Percentiles rank a stretch among this genome's conserved stretches.
Conservation (phyloP, 768 basidiomycete species). For the Floccularia luteovirens region DNA sequence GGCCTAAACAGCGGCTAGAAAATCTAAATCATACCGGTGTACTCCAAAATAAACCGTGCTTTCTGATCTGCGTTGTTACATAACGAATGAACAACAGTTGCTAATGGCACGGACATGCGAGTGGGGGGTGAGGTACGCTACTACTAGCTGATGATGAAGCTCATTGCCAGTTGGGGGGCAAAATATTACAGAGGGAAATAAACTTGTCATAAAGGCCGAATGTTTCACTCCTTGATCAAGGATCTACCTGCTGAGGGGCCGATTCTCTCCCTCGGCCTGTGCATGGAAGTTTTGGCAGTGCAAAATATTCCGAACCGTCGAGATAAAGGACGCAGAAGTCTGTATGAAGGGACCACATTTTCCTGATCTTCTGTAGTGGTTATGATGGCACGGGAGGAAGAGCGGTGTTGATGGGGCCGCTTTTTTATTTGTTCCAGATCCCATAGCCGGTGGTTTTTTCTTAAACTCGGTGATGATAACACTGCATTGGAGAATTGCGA, state of each 20-base stretch:
- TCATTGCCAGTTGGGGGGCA: too few relatives aligned
- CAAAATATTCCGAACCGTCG: conserved; percentile 32
- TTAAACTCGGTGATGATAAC: background rate
- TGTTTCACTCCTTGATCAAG: conserved; percentile 1
- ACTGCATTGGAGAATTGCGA: background rate
- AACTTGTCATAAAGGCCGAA: too few relatives aligned
- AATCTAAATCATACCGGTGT: too few relatives aligned
- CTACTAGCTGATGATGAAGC: too few relatives aligned
- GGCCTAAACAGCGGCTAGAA: too few relatives aligned
- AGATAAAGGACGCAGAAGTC: conserved; percentile 17
- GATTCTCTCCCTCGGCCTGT: conserved; percentile 7
- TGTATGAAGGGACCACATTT: conserved; percentile 14
- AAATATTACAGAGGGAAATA: too few relatives aligned
- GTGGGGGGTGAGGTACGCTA: too few relatives aligned
- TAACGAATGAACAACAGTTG: too few relatives aligned
- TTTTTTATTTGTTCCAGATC: conserved; percentile 1
- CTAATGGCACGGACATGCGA: too few relatives aligned
- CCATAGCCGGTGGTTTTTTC: conserved; percentile 5
- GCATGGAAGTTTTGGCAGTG: conserved; percentile 27
- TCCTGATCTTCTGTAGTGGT: conserved; percentile 25
- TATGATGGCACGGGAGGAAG: conserved; percentile 1
- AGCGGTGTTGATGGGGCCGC: conserved; percentile 4
- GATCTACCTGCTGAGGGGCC: background rate
- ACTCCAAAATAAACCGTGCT: too few relatives aligned
- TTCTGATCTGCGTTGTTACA: too few relatives aligned